Base-by-base conservation (phyloP, 257 asterid species). In the Eustoma russellianum region DNA sequence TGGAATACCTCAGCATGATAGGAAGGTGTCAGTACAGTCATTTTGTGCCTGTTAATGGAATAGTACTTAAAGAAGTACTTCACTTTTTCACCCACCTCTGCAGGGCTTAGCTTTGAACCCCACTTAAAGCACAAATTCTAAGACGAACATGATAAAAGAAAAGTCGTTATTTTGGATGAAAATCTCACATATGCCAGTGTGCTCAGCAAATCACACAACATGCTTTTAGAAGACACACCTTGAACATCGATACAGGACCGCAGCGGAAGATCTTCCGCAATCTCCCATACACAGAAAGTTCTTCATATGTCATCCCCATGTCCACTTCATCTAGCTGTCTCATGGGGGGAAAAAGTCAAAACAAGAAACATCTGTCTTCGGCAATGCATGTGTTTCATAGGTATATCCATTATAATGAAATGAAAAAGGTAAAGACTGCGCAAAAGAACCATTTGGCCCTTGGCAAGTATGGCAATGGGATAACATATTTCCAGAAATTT, bases 261-360 rank as follows among this genome's bases (percentile, higher is more conserved):
- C 95, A 84, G 19, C 95, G 89, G 81, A 82, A 91, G 52, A 86
- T 90, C 71, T 90, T 86, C 9, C 98, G 94, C 75, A 90, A 46
- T 81, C 96, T 78, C 70, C 98, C 96, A 46, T 83, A 82, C 9
- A 80, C 87, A 9, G 98, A 90, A 61, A 90, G 92, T 69, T 90
- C 98, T 49, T 87, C 96, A 50, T 87, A 85, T 41, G 96, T 80
- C 95, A 91, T 87, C 57, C 95, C 98, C 92, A 84, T 87, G 68
- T 91, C 97, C 75, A 87, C 97, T 75, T 91, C 98, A 68, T 87
- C 98, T 55, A 89, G 75, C 98, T 91, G 83, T 50, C 68, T 53
- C 55, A 74, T 53, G 50, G 48, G 49, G 55, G 55, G 53, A 28
- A 1, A 46, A 28, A 59, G 52, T 67, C 55, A 75, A 56, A 59